A percentile compares a stretch with the other conserved stretches of the same genome.
Evolutionary conservation across 1,284 basidiomycete species (phyloP).

Genomic region (Exobasidium rhododendri): DNA sequence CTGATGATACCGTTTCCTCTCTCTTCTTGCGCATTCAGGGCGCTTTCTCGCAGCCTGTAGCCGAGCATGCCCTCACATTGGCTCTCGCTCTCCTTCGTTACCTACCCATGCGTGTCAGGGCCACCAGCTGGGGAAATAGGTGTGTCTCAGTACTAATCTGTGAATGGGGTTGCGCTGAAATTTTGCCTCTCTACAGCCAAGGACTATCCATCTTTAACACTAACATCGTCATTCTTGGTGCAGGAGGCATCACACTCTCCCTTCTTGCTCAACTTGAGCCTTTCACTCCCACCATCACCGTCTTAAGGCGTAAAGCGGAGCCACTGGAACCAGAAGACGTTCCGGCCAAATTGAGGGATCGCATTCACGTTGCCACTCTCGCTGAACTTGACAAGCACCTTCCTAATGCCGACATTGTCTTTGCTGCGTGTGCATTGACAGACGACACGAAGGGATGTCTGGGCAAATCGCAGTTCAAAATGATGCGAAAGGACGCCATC

Average conservation of each 20-base stretch:
- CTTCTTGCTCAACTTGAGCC: slow-evolving; percentile 17
- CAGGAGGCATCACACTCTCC: slow-evolving; percentile 23
- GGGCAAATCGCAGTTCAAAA: slow-evolving; percentile 10
- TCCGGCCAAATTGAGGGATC: slow-evolving; percentile 1
- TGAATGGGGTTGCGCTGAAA: too few species aligned
- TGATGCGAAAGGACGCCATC: neutral
- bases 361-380: slow-evolving; percentile 14
- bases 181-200: neutral
- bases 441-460: slow-evolving; percentile 17
- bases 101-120: slow-evolving; percentile 21
- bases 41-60: slow-evolving; percentile 27
- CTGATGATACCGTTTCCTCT: too few species aligned
- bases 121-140: slow-evolving; percentile 18
- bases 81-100: slow-evolving; percentile 20
- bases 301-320: slow-evolving; percentile 15
- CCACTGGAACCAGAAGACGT: neutral
- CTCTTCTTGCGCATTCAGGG: too few species aligned
- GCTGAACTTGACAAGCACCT: slow-evolving; percentile 9
- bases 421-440: slow-evolving; percentile 34
- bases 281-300: slow-evolving; percentile 21
- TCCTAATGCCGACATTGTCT: slow-evolving; percentile 17
- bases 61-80: slow-evolving; percentile 37
- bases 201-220: slow-evolving; percentile 15
- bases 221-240: slow-evolving; percentile 29
- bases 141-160: neutral